Evolutionary conservation across 106 monocot genomes (phyloP).

Genomic region (Dioscorea zingiberensis): DNA sequence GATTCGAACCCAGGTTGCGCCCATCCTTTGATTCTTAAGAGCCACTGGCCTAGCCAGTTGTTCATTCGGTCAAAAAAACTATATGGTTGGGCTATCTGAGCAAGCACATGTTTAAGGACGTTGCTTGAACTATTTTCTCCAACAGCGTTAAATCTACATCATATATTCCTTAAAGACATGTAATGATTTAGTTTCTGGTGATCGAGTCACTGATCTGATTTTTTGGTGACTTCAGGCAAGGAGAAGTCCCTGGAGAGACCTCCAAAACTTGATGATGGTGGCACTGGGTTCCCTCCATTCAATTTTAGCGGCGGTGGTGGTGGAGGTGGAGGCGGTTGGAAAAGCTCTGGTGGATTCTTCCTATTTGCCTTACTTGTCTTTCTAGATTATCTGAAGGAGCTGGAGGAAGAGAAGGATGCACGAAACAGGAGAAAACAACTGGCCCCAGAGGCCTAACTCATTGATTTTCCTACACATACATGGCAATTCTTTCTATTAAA

Average conservation of each 20-base stretch:
- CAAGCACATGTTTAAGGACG: too few species aligned
- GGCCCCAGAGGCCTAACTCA: neutral
- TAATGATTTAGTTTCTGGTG: neutral
- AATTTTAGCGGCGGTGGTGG: slow-evolving; percentile 37
- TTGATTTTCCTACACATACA: too few species aligned
- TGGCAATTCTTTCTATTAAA: too few species aligned
- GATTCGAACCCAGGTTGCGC: too few species aligned
- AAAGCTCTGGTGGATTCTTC: slow-evolving; percentile 41
- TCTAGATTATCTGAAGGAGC: slow-evolving; percentile 31
- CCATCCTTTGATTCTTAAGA: too few species aligned
- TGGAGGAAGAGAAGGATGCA: slow-evolving; percentile 16
- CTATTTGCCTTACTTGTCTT: slow-evolving; percentile 35
- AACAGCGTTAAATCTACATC: neutral
- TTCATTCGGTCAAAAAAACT: too few species aligned
- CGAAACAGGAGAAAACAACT: neutral
- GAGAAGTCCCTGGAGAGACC: slow-evolving; percentile 42
- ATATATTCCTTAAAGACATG: neutral
- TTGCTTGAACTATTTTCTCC: neutral
- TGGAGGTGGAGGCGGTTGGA: slow-evolving; percentile 44
- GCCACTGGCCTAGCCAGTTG: too few species aligned
- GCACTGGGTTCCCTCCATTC: slow-evolving; percentile 36
- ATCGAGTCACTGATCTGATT: neutral
- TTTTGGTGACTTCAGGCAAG: slow-evolving; percentile 17
- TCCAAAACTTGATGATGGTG: slow-evolving; percentile 44
- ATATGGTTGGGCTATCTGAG: too few species aligned